Percentiles rank a stretch among this genome's conserved stretches.
Conservation (phyloP, 1,284 basidiomycete genomes). For the Trichosporon inkin region DNA sequence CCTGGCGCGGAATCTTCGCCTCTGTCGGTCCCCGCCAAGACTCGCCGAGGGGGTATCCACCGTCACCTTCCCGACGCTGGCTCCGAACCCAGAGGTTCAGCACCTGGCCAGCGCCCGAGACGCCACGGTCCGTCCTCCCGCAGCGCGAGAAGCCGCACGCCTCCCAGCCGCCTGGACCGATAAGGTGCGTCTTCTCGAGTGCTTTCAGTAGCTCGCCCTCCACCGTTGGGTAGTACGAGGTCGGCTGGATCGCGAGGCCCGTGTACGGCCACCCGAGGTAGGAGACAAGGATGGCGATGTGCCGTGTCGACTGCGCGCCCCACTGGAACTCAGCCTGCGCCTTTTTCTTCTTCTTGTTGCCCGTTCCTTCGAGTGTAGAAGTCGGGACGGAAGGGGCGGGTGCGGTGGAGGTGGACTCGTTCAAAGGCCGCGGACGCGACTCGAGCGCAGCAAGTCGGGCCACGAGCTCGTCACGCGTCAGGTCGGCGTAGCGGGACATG, state of each 20-base stretch:
- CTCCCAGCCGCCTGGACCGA: constrained; percentile 68
- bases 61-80: constrained; percentile 35
- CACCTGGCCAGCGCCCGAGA: constrained; percentile 92
- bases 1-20: constrained; percentile 13
- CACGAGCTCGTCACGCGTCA: constrained; percentile 60
- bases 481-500: constrained; percentile 29
- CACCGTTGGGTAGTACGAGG: constrained; percentile 71
- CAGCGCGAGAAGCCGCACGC: constrained; percentile 87
- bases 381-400: not conserved
- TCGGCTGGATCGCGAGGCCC: constrained; percentile 76
- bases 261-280: constrained; percentile 91
- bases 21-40: constrained; percentile 23
- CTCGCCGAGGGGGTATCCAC: constrained; percentile 30
- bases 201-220: constrained; percentile 83
- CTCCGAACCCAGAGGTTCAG: constrained; percentile 85
- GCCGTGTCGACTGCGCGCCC: constrained; percentile 65
- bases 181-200: constrained; percentile 66
- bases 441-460: constrained; percentile 51
- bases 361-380: not conserved
- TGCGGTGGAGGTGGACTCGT: constrained; percentile 35
- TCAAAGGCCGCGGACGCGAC: constrained; percentile 10
- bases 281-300: constrained; percentile 86
- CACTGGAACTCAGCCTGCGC: constrained; percentile 54
- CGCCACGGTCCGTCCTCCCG: constrained; percentile 90
- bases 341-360: constrained; percentile 18